These are phyloP conservation scores for Stachybotrys chartarum DNA, from an alignment of 2,329 filamentous ascomycete species.

Conservation along the genomic window DNA sequence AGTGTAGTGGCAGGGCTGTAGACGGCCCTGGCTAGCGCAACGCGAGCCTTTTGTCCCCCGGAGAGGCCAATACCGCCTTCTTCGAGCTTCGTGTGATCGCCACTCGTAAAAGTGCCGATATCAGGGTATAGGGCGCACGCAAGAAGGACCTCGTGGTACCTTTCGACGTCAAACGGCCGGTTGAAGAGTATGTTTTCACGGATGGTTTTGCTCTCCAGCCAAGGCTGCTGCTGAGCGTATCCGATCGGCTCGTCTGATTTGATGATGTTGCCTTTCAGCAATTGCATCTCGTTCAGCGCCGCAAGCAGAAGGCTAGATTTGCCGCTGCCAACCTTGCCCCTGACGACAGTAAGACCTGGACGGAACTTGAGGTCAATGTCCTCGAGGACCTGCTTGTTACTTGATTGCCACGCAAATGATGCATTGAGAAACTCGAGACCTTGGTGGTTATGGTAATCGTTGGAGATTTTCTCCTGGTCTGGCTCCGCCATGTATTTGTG, in stretches of 20 bases:
- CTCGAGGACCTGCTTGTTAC: conserved; percentile 42
- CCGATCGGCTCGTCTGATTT: conserved; percentile 44
- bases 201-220: conserved; percentile 60
- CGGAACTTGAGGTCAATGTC: conserved; percentile 38
- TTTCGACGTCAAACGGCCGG: conserved; percentile 41
- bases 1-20: conserved; percentile 52
- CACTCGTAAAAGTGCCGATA: conserved; percentile 46
- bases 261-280: conserved; percentile 41
- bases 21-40: conserved; percentile 54
- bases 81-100: conserved; percentile 52
- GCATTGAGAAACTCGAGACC: conserved; percentile 54
- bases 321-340: conserved; percentile 53
- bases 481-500: conserved; percentile 83
- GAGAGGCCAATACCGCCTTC: conserved; percentile 57
- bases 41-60: conserved; percentile 56
- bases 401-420: conserved; percentile 75
- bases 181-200: conserved; percentile 59
- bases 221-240: conserved; percentile 54
- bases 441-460: conserved; percentile 20
- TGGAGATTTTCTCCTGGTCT: conserved; percentile 54
- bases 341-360: conserved; percentile 46
- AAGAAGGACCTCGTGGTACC: conserved; percentile 54
- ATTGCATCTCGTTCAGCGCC: conserved; percentile 60
- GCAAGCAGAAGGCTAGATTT: conserved; percentile 55
- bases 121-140: conserved; percentile 53